Percentiles rank a stretch among this genome's conserved stretches.
phyloP scores from a whole-genome alignment of 2,329 filamentous ascomycete species.

The Coniochaeta sp. region DNA sequence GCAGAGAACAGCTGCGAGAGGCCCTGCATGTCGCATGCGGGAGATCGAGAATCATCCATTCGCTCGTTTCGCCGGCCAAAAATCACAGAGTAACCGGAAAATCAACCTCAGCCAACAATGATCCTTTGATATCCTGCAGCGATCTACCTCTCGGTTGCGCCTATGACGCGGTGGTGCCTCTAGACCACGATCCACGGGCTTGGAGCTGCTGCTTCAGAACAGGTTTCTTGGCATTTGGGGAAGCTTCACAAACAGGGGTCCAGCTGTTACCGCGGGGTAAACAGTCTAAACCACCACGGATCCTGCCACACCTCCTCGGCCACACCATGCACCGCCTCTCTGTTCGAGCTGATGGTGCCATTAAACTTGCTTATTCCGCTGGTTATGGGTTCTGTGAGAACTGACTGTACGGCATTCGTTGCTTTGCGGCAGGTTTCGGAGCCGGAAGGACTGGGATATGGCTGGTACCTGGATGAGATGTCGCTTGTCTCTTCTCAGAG shows the following conservation, averaged over 20 bases:
- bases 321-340: background rate
- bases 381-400: background rate
- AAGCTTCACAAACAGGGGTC: background rate
- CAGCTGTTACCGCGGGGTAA: background rate
- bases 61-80: background rate
- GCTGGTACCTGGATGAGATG: background rate
- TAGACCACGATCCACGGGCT: background rate
- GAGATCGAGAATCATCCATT: background rate
- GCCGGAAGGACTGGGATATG: background rate
- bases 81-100: too few species aligned
- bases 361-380: background rate
- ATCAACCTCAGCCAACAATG: too few species aligned
- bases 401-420: background rate
- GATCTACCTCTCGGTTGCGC: background rate
- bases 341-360: background rate
- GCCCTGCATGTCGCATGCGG: background rate
- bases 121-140: too few species aligned
- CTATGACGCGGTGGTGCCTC: slow-evolving; percentile 1
- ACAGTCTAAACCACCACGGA: too few species aligned
- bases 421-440: background rate
- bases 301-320: too few species aligned
- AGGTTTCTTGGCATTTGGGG: slow-evolving; percentile 5
- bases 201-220: background rate
- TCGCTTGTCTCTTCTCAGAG: background rate
- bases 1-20: background rate